A percentile compares a stretch with the other conserved stretches of the same genome.
Conservation (phyloP, 1,284 basidiomycete genomes). For the Tilletia caries region DNA sequence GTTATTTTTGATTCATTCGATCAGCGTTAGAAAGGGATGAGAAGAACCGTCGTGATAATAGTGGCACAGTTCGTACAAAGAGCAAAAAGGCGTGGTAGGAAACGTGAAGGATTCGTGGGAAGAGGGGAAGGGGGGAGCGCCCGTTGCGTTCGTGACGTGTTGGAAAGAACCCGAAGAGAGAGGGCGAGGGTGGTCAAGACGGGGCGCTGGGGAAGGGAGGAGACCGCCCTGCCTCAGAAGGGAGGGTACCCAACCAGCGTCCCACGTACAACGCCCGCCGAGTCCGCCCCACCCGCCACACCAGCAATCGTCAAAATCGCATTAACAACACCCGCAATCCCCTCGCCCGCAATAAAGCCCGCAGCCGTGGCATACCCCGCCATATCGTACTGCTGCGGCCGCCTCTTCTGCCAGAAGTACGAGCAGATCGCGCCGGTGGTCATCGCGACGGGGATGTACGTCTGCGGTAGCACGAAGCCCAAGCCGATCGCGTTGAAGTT, state of each 20-base stretch:
- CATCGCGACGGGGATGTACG: conserved; percentile 47
- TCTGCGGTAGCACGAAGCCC: conserved; percentile 60
- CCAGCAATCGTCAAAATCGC: conserved; percentile 55
- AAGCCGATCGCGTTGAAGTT: conserved; percentile 68
- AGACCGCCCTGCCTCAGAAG: background rate
- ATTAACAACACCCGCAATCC: conserved; percentile 67
- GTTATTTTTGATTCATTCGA: no score
- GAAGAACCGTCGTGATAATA: no score
- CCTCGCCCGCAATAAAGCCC: conserved; percentile 68
- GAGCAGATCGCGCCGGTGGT: conserved; percentile 46
- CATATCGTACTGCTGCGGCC: conserved; percentile 55
- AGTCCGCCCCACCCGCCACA: conserved; percentile 24
- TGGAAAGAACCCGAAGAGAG: no score
- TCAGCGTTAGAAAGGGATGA: no score
- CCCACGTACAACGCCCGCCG: background rate
- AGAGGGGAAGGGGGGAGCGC: no score
- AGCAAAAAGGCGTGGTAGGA: no score
- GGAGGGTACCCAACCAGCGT: background rate
- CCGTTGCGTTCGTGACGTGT: no score
- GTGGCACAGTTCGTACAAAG: no score
- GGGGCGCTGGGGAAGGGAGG: no score
- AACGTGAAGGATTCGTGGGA: no score
- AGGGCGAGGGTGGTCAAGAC: no score
- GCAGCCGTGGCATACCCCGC: conserved; percentile 65
- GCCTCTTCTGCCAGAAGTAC: conserved; percentile 59